Evolutionary conservation across 352 stramenopile genomes (phyloP).

Genomic region (Phytopythium oedochilum): DNA sequence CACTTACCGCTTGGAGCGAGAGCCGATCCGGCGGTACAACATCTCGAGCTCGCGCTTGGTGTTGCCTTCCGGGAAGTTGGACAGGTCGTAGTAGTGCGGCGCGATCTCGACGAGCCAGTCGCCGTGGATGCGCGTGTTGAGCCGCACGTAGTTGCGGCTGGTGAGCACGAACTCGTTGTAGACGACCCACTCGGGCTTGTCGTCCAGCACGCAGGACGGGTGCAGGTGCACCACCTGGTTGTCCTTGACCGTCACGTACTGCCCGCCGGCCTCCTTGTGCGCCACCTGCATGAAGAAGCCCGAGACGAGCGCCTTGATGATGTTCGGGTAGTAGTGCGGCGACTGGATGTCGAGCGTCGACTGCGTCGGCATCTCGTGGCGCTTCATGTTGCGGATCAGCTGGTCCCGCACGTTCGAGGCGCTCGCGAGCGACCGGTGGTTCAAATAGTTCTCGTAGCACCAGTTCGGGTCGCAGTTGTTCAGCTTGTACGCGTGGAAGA

Average conservation of each 20-base stretch:
- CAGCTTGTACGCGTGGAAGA: conserved; percentile 97
- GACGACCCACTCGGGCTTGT: conserved; percentile 97
- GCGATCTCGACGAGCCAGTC: conserved; percentile 93
- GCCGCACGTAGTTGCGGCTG: conserved; percentile 98
- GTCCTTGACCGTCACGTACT: conserved; percentile 99
- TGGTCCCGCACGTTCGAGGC: conserved; percentile 96
- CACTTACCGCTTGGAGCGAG: conserved; percentile 29
- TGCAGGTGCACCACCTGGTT: conserved; percentile 98
- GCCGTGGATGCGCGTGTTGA: conserved; percentile 92
- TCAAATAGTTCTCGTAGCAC: conserved; percentile 99
- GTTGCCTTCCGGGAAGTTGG: conserved; percentile 97
- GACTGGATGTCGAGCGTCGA: conserved; percentile 76
- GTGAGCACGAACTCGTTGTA: conserved; percentile 99
- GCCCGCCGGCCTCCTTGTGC: conserved; percentile 80
- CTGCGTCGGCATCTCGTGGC: conserved; percentile 74
- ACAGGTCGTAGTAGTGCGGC: conserved; percentile 97
- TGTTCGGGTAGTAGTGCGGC: conserved; percentile 90
- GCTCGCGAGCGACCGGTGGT: conserved; percentile 91
- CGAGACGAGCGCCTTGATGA: conserved; percentile 90
- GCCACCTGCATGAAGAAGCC: conserved; percentile 99
- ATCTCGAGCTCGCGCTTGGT: conserved; percentile 93
- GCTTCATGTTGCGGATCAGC: conserved; percentile 96
- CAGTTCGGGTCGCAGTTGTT: conserved; percentile 90
- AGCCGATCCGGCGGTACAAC: conserved; percentile 65
- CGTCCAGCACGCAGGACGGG: conserved; percentile 94